A percentile compares a stretch with the other conserved stretches of the same genome.
Conservation (phyloP, 139 green algal genomes). For the Coelastrella sp. region DNA sequence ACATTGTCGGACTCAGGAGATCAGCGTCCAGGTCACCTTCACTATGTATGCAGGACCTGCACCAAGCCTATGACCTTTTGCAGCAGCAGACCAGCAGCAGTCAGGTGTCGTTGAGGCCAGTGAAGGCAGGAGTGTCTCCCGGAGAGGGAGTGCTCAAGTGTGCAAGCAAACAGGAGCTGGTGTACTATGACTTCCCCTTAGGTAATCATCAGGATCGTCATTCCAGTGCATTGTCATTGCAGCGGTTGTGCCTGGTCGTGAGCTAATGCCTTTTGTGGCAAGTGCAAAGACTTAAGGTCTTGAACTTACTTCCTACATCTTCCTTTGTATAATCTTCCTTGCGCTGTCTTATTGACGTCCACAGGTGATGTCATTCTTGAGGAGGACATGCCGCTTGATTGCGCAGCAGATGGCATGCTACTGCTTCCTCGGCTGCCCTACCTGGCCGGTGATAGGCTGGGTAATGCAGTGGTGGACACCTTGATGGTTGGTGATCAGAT, state of each 20-base stretch:
- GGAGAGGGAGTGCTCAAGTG: slow-evolving; percentile 6
- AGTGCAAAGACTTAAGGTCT: too few species aligned
- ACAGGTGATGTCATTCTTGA: slow-evolving; percentile 30
- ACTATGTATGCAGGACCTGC: not conserved
- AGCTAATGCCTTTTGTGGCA: too few species aligned
- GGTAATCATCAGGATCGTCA: too few species aligned
- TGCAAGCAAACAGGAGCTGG: slow-evolving; percentile 25
- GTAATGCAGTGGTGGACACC: slow-evolving; percentile 11
- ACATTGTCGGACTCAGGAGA: too few species aligned
- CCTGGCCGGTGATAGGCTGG: slow-evolving; percentile 14
- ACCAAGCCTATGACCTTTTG: slow-evolving; percentile 24
- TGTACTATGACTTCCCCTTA: slow-evolving; percentile 25
- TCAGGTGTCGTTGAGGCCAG: not conserved
- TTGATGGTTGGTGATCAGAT: slow-evolving; percentile 31
- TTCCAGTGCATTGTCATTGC: not conserved
- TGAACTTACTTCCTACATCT: too few species aligned
- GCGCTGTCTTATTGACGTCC: too few species aligned
- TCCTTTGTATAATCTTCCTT: too few species aligned
- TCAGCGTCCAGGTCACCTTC: too few species aligned
- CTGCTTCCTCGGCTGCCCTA: slow-evolving; percentile 19
- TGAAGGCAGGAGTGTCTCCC: not conserved
- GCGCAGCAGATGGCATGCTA: slow-evolving; percentile 18
- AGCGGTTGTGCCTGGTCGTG: not conserved
- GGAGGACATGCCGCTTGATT: slow-evolving; percentile 20
- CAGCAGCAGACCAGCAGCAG: not conserved